Percentiles rank a stretch among this genome's conserved stretches.
Evolutionary conservation across 306 rosid species (phyloP).

Genomic region (Ceratonia siliqua): DNA sequence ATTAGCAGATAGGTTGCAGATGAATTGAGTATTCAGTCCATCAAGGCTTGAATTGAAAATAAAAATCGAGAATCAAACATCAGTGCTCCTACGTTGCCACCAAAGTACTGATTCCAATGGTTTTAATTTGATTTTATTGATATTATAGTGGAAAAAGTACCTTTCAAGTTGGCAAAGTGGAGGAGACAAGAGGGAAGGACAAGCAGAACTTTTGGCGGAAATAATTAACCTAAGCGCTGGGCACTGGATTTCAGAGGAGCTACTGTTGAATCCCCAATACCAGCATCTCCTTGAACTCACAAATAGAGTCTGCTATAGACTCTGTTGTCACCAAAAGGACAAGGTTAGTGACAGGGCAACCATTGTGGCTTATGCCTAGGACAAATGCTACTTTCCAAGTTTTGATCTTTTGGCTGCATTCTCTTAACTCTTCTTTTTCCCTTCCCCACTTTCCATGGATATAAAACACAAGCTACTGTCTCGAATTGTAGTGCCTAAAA

Average conservation of each 20-base stretch:
- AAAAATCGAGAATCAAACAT: constrained; percentile 29
- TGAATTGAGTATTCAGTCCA: too few relatives aligned
- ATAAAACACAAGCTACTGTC: background rate
- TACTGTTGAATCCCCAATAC: constrained; percentile 45
- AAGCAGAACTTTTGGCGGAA: constrained; percentile 69
- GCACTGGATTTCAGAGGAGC: constrained; percentile 46
- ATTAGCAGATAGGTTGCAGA: too few relatives aligned
- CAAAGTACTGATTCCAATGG: constrained; percentile 18
- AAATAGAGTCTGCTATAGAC: constrained; percentile 54
- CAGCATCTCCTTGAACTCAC: constrained; percentile 54
- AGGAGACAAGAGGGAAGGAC: constrained; percentile 58
- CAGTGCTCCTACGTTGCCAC: constrained; percentile 1
- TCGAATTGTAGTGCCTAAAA: constrained; percentile 17
- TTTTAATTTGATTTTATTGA: background rate
- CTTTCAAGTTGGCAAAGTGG: constrained; percentile 64
- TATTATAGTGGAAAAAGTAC: constrained; percentile 79
- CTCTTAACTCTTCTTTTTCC: constrained; percentile 4
- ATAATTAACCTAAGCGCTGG: constrained; percentile 68
- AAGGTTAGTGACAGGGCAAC: constrained; percentile 52
- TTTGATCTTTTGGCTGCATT: constrained; percentile 21
- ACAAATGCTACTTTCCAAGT: constrained; percentile 8
- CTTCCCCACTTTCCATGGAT: background rate
- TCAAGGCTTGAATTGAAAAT: background rate
- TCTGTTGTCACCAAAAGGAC: constrained; percentile 49
- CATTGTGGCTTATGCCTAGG: constrained; percentile 19